Evolutionary conservation across 1,284 basidiomycete species (phyloP).

Genomic region (Pholiota adiposa): DNA sequence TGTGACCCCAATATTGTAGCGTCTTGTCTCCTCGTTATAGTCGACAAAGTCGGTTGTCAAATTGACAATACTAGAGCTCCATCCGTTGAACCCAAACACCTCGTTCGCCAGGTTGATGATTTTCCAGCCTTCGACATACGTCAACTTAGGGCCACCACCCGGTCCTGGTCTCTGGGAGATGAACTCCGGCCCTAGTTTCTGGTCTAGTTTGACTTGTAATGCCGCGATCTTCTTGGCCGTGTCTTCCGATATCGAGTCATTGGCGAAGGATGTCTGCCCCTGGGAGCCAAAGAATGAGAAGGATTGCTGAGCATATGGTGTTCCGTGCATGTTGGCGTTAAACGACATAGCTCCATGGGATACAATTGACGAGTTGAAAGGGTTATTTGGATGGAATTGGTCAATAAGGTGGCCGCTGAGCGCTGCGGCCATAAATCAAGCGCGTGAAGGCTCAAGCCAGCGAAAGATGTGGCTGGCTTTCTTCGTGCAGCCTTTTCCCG

Average conservation of each 20-base stretch:
- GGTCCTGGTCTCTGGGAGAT: slow-evolving; percentile 90
- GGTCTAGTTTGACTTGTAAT: slow-evolving; percentile 83
- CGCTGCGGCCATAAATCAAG: slow-evolving; percentile 44
- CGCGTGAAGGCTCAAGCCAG: background rate
- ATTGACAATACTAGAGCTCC: slow-evolving; percentile 86
- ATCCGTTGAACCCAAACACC: slow-evolving; percentile 98
- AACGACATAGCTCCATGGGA: slow-evolving; percentile 61
- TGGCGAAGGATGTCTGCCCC: slow-evolving; percentile 33
- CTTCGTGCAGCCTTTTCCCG: background rate
- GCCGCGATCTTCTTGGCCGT: slow-evolving; percentile 69
- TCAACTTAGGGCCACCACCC: slow-evolving; percentile 84
- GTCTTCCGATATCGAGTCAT: slow-evolving; percentile 53
- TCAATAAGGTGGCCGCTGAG: slow-evolving; percentile 55
- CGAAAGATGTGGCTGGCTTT: background rate
- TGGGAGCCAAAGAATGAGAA: slow-evolving; percentile 37
- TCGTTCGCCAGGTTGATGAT: slow-evolving; percentile 97
- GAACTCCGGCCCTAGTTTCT: slow-evolving; percentile 93
- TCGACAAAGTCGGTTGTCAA: slow-evolving; percentile 82
- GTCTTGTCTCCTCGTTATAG: slow-evolving; percentile 64
- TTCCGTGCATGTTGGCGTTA: slow-evolving; percentile 59
- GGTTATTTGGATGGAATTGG: slow-evolving; percentile 38
- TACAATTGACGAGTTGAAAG: slow-evolving; percentile 38
- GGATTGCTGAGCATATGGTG: slow-evolving; percentile 29
- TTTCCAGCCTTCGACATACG: slow-evolving; percentile 98
- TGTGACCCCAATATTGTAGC: slow-evolving; percentile 81